phyloP scores from a whole-genome alignment of 805 yeast species.

The Schizosaccharomyces cryophilus region DNA sequence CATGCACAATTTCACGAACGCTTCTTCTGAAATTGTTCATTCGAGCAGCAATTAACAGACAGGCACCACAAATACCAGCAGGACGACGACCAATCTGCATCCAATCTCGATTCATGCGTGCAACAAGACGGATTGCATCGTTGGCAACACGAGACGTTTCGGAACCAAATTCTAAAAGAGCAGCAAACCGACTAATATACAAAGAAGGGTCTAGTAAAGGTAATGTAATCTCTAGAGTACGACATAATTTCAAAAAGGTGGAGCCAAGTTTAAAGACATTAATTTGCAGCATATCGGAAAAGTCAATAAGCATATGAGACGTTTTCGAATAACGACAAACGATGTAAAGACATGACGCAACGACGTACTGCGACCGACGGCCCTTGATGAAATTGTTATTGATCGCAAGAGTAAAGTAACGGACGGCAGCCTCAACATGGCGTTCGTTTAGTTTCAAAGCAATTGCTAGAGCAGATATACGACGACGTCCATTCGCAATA shows the following conservation, averaged over 20 bases:
- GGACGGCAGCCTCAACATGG: slow-evolving; percentile 63
- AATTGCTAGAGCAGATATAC: slow-evolving; percentile 56
- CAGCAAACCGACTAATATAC: slow-evolving; percentile 83
- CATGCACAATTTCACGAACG: slow-evolving; percentile 80
- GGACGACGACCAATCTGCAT: slow-evolving; percentile 91
- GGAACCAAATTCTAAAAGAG: slow-evolving; percentile 57
- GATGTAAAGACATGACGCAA: slow-evolving; percentile 80
- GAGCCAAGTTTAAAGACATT: slow-evolving; percentile 91
- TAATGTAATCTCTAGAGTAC: slow-evolving; percentile 27
- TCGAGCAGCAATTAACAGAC: slow-evolving; percentile 74
- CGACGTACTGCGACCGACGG: slow-evolving; percentile 81
- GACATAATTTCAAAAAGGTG: slow-evolving; percentile 80
- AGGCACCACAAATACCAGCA: slow-evolving; percentile 96
- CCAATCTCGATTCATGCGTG: slow-evolving; percentile 87
- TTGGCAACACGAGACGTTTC: slow-evolving; percentile 43
- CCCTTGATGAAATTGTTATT: slow-evolving; percentile 86
- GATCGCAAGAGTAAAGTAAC: slow-evolving; percentile 73
- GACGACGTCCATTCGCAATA: slow-evolving; percentile 45
- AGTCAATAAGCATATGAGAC: slow-evolving; percentile 88
- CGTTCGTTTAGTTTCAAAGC: slow-evolving; percentile 62
- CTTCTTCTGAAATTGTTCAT: slow-evolving; percentile 88
- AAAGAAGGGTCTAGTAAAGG: slow-evolving; percentile 89
- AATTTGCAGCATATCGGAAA: slow-evolving; percentile 68
- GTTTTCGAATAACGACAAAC: slow-evolving; percentile 84
- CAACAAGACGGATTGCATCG: slow-evolving; percentile 72